These are phyloP conservation scores for Isabelozyma rhagii DNA, from an alignment of 805 yeast species.

Conservation along the genomic window DNA sequence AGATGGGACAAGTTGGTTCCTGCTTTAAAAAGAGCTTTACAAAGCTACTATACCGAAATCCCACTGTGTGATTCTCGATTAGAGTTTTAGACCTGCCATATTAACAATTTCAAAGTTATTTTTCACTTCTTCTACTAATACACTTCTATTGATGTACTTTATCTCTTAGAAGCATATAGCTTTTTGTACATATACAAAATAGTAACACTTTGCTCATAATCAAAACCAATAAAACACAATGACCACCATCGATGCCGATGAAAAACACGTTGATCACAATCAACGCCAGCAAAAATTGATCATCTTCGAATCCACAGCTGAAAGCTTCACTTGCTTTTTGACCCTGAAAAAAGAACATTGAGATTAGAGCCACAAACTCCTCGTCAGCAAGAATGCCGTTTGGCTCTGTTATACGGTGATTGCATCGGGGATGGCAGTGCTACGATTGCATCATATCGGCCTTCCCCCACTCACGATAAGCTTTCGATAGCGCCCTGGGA, in stretches of 20 bases:
- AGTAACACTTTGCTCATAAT: background rate
- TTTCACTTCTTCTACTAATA: too few species aligned
- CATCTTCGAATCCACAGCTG: background rate
- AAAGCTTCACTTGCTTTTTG: background rate
- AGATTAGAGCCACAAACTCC: too few species aligned
- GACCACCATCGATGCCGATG: too few species aligned
- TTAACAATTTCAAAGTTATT: too few species aligned
- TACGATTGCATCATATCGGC: too few species aligned
- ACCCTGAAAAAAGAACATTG: background rate
- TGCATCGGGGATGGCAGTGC: too few species aligned
- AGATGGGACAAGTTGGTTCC: slow-evolving; percentile 59
- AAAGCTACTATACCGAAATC: slow-evolving; percentile 60
- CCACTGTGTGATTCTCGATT: slow-evolving; percentile 28
- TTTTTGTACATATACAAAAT: background rate
- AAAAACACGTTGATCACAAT: too few species aligned
- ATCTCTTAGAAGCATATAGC: background rate
- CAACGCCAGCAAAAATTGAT: background rate
- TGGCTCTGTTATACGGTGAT: too few species aligned
- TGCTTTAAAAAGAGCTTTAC: slow-evolving; percentile 61
- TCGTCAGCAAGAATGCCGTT: background rate
- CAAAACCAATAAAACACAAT: background rate
- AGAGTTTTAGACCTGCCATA: slow-evolving; percentile 1
- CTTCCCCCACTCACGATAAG: too few species aligned
- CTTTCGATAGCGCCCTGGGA: too few species aligned
- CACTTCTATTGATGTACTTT: too few species aligned